Conservation (phyloP, 495 filamentous ascomycete genomes). For the Penicillium chermesinum region DNA sequence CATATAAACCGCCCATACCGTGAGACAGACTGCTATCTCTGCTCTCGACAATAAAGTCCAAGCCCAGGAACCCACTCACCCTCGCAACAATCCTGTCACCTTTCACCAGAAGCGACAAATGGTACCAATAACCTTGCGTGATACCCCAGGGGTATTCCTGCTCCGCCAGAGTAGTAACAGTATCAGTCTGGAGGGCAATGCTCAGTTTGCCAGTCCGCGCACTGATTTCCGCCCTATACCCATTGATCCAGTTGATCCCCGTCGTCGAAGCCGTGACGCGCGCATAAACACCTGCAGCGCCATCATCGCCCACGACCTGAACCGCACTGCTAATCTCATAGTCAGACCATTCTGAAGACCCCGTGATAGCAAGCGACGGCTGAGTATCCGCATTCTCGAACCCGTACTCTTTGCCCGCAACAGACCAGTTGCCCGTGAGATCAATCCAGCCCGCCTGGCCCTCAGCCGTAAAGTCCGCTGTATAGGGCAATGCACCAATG, state of each 20-base stretch:
- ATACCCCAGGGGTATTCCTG: background rate
- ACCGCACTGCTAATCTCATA: background rate
- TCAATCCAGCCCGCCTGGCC: conserved; percentile 2
- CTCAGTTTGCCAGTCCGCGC: background rate
- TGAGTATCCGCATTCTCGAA: background rate
- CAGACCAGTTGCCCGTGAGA: background rate
- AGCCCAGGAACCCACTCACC: background rate
- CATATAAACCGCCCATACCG: background rate
- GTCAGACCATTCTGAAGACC: background rate
- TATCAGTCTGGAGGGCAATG: background rate
- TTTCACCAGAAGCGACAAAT: background rate
- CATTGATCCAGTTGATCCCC: background rate
- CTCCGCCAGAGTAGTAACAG: background rate
- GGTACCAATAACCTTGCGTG: background rate
- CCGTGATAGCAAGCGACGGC: background rate
- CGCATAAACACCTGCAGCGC: background rate
- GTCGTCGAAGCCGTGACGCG: background rate
- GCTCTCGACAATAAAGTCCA: background rate
- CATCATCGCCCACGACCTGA: background rate
- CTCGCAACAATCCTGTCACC: background rate
- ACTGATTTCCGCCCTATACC: background rate
- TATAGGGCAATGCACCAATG: background rate
- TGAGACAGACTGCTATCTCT: background rate
- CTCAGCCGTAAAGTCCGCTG: background rate
- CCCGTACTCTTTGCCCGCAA: background rate